phyloP scores from a whole-genome alignment of 345 rosid species.

The Mangifera indica region DNA sequence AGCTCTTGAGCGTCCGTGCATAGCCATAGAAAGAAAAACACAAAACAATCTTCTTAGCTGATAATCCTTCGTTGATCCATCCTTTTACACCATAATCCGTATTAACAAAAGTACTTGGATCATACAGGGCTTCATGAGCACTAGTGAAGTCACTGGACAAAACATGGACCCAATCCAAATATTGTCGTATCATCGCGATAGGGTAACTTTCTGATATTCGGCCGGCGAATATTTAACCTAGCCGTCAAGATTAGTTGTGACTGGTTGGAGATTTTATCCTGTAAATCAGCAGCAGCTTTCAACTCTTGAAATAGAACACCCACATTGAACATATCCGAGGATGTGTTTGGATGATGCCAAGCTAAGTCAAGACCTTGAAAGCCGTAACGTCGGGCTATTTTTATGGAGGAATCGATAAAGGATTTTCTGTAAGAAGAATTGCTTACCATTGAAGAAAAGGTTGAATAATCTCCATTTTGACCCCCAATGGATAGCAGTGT shows the following conservation, averaged over 20 bases:
- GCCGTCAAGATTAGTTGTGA: slow-evolving; percentile 17
- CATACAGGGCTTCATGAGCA: slow-evolving; percentile 23
- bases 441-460: not conserved
- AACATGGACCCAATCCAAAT: not conserved
- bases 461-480: not conserved
- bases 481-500: not conserved
- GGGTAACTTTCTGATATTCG: slow-evolving; percentile 20
- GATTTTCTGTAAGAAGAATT: not conserved
- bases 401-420: not conserved
- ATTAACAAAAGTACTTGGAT: slow-evolving; percentile 11
- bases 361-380: not conserved
- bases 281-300: not conserved
- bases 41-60: slow-evolving; percentile 23
- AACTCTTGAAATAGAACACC: not conserved
- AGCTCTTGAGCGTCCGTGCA: slow-evolving; percentile 10
- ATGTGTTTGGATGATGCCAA: not conserved
- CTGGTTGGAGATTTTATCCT: slow-evolving; percentile 7
- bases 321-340: not conserved
- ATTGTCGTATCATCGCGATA: not conserved
- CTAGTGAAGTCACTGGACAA: not conserved
- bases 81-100: slow-evolving; percentile 10
- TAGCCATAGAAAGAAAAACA: slow-evolving; percentile 19
- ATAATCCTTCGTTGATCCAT: slow-evolving; percentile 16
- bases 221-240: slow-evolving; percentile 3
- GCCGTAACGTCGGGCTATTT: not conserved